A percentile compares a stretch with the other conserved stretches of the same genome.
These are phyloP conservation scores for Cytidiella melzeri DNA, from an alignment of 768 basidiomycete genomes.

Conservation along the genomic window DNA sequence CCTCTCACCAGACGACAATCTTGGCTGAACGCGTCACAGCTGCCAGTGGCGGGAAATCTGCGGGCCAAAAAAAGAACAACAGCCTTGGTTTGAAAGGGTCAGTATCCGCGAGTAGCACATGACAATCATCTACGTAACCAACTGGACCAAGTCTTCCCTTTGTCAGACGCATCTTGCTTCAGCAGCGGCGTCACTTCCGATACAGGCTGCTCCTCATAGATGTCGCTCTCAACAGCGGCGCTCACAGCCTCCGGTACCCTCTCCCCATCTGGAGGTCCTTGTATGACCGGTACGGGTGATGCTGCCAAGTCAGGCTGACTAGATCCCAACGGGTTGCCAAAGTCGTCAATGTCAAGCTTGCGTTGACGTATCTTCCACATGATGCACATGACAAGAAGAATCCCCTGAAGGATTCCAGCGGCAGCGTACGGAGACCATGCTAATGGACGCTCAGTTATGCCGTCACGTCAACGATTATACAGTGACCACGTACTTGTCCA, in stretches of 20 bases:
- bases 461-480: background rate
- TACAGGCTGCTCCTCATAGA: conserved; percentile 1
- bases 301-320: conserved; percentile 1
- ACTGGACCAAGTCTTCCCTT: conserved; percentile 1
- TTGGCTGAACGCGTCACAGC: too few relatives aligned
- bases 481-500: conserved; percentile 62
- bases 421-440: conserved; percentile 81
- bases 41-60: too few relatives aligned
- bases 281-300: conserved; percentile 11
- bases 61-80: too few relatives aligned
- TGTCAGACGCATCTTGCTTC: conserved; percentile 2
- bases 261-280: conserved; percentile 12
- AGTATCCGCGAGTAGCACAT: too few relatives aligned
- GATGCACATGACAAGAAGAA: conserved; percentile 79
- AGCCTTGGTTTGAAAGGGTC: too few relatives aligned
- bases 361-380: conserved; percentile 78
- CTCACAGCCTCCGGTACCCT: conserved; percentile 13
- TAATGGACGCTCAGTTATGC: conserved; percentile 21
- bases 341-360: conserved; percentile 78
- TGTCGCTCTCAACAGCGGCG: conserved; percentile 17
- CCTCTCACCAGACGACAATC: too few relatives aligned
- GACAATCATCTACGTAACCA: background rate
- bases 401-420: conserved; percentile 79
- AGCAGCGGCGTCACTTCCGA: conserved; percentile 8
- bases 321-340: conserved; percentile 48